Percentiles rank a stretch among this genome's conserved stretches.
Conservation (phyloP, 169 alveolate species). For the Cyclospora cayetanensis region DNA sequence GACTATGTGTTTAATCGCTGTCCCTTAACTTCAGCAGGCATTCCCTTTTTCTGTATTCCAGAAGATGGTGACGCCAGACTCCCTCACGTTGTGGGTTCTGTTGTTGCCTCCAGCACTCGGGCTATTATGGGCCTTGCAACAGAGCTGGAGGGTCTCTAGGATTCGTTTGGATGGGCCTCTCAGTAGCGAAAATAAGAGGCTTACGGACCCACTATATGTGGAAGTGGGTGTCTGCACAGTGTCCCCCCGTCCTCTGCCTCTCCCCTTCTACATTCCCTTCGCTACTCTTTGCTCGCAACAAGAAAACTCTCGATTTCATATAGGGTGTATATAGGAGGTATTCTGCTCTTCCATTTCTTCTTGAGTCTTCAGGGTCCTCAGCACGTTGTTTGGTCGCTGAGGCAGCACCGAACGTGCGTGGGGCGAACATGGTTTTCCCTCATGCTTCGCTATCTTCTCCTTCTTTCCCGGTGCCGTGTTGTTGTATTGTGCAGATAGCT, state of each 20-base stretch:
- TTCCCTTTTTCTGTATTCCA: too few relatives aligned
- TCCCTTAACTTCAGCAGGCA: too few relatives aligned
- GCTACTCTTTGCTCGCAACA: not conserved
- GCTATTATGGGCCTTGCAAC: constrained; percentile 17
- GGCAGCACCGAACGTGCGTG: too few relatives aligned
- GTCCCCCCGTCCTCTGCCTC: not conserved
- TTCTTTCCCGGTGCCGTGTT: too few relatives aligned
- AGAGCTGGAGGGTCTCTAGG: constrained; percentile 40
- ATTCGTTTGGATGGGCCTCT: constrained; percentile 45
- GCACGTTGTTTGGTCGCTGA: too few relatives aligned
- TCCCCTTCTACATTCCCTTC: too few relatives aligned
- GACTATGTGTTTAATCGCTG: too few relatives aligned
- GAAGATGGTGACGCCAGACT: constrained; percentile 1
- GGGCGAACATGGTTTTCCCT: too few relatives aligned
- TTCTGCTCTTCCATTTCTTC: not conserved
- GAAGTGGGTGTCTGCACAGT: not conserved
- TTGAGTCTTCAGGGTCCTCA: too few relatives aligned
- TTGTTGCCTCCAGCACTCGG: constrained; percentile 40
- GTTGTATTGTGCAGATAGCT: constrained; percentile 1
- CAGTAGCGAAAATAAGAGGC: constrained; percentile 28
- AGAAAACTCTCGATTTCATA: not conserved
- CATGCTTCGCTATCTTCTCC: not conserved
- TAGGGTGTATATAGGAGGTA: not conserved
- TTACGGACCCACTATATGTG: constrained; percentile 49
- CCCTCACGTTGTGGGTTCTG: not conserved